Evolutionary conservation across 768 basidiomycete genomes (phyloP), one percentile per base, ranked within the genome.

Genomic region (Tephrocybe sp.): DNA sequence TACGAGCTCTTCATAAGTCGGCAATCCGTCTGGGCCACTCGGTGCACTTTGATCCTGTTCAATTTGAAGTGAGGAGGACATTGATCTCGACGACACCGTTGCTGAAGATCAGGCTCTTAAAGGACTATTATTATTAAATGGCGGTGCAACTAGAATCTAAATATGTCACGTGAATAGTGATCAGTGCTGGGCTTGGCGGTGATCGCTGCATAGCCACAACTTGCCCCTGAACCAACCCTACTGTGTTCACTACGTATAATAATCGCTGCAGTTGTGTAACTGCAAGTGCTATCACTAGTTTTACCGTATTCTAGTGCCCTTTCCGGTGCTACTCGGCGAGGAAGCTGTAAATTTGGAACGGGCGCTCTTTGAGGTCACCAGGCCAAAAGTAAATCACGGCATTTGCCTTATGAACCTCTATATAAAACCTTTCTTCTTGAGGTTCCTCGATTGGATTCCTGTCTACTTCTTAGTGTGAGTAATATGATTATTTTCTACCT

Each of bases 1-100:
- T 4, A 84, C 82, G n/a, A 92, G 80, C 62, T 89, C 86, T 48
- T 89, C 84, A 58, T 93, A 93, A 3, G 85, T 84, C 15, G 90
- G 90, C 7, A 91, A 74, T 34, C 79, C 82, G 48, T 83, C 81
- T 22, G 60, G 69, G n/a, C 68, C 69, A 2, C 53, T 51, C 3
- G 70, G 52, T 19, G 60, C 51, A 13, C 55, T 45, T 5, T 58
- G 47, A 57, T 82, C 79, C 59, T 79, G 78, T 55, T 82, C 79
- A 45, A 78, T 58, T 48, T 66, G 55, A 8, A 38, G 41, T 25
- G 48, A 31, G 26, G 54, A 52, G 26, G 58, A 52, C 61, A 62
- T 72, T n/a, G 30, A 35, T 5, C 26, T n/a, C 12, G 25, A 16
- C 27, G 48, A 28, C 25, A n/a, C 27, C 16, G 34, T 32, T 12